Conservation (phyloP, 176 grass and related monocot genomes). For the Coix lacrymajobi region DNA sequence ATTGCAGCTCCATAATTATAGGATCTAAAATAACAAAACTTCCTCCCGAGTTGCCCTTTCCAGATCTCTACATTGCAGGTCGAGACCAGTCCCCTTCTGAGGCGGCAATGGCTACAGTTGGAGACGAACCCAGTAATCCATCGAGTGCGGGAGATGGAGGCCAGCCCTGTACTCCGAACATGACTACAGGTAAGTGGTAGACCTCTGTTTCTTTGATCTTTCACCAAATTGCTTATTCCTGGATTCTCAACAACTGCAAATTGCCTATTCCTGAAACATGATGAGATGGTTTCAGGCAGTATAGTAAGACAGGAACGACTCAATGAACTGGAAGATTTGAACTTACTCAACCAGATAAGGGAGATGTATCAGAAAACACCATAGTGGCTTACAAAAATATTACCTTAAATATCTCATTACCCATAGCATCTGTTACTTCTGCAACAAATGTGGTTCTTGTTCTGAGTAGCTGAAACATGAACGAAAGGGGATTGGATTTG, state of each 20-base stretch:
- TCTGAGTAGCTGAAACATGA: slow-evolving; percentile 73
- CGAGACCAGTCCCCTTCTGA: too few species aligned
- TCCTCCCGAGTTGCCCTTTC: too few species aligned
- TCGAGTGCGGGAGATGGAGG: too few species aligned
- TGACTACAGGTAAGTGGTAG: too few species aligned
- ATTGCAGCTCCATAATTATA: too few species aligned
- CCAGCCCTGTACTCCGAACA: too few species aligned
- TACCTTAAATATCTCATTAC: slow-evolving; percentile 91
- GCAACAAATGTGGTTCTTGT: slow-evolving; percentile 82
- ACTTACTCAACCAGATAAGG: slow-evolving; percentile 11
- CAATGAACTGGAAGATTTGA: slow-evolving; percentile 5
- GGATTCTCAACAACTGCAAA: slow-evolving; percentile 98
- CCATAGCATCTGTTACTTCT: slow-evolving; percentile 65
- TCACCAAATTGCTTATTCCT: too few species aligned
- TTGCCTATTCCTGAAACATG: slow-evolving; percentile 62
- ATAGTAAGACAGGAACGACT: slow-evolving; percentile 12
- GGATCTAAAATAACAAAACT: too few species aligned
- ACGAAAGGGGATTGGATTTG: slow-evolving; percentile 12
- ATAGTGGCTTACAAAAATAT: slow-evolving; percentile 20
- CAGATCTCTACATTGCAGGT: too few species aligned
- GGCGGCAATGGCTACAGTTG: too few species aligned
- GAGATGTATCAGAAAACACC: background rate
- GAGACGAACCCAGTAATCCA: too few species aligned
- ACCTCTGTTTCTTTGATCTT: too few species aligned
- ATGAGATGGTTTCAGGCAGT: slow-evolving; percentile 9